Evolutionary conservation across 305 asterid species (phyloP).

Genomic region (Ilex paraguariensis): DNA sequence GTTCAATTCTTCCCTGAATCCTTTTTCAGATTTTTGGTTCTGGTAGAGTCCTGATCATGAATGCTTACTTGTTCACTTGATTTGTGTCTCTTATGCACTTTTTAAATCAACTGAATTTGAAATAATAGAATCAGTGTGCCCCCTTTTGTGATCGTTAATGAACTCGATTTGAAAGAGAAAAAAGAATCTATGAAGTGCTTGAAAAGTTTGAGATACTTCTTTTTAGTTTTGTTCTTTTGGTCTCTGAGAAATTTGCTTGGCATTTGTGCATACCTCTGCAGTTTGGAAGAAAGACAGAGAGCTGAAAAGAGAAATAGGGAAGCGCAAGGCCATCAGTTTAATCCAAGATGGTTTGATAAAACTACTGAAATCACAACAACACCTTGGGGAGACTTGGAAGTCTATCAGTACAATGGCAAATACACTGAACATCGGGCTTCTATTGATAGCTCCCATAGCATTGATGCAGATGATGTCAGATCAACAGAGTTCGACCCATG

Average conservation of each 20-base stretch:
- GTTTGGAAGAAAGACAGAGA: constrained; percentile 28
- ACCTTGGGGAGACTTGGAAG: constrained; percentile 2
- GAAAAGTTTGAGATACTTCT: neutral
- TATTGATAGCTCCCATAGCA: neutral
- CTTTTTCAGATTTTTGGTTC: no score
- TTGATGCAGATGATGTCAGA: neutral
- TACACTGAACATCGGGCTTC: constrained; percentile 1
- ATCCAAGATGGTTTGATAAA: constrained; percentile 20
- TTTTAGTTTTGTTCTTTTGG: neutral
- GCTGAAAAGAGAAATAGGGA: constrained; percentile 23
- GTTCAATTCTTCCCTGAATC: no score
- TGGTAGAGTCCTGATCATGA: no score
- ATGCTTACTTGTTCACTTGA: no score
- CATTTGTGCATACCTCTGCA: neutral
- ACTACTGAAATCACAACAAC: constrained; percentile 9
- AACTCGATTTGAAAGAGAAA: neutral
- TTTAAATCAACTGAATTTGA: neutral
- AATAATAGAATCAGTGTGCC: no score
- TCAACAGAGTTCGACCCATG: constrained; percentile 26
- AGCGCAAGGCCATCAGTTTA: constrained; percentile 12
- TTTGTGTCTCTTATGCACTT: no score
- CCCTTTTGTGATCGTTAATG: no score
- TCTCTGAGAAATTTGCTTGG: neutral
- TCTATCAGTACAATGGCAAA: neutral
- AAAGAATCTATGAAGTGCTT: neutral